These are phyloP conservation scores for Lunasporangiospora selenospora DNA, from an alignment of 192 early-diverging fungal genomes.

Conservation along the genomic window DNA sequence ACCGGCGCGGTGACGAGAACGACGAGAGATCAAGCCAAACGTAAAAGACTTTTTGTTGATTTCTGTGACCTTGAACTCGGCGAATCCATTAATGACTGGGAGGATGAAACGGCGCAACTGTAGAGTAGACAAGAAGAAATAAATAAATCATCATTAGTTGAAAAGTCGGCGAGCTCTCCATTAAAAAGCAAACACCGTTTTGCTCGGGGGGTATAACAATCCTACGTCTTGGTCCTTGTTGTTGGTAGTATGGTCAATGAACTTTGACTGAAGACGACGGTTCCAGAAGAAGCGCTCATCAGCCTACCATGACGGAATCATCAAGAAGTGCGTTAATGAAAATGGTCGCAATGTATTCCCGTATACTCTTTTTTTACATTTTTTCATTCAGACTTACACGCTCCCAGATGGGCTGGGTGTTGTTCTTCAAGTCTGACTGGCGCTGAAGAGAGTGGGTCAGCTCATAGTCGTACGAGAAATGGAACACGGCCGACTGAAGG, in stretches of 20 bases:
- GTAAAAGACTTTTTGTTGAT: slow-evolving; percentile 76
- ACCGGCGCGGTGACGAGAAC: slow-evolving; percentile 82
- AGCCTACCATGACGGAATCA: slow-evolving; percentile 66
- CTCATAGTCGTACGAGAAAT: slow-evolving; percentile 90
- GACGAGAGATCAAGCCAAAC: slow-evolving; percentile 85
- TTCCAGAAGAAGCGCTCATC: slow-evolving; percentile 99
- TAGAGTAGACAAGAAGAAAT: not conserved
- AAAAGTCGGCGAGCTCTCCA: no score
- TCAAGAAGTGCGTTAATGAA: not conserved
- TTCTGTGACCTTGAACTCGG: slow-evolving; percentile 59
- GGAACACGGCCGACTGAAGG: slow-evolving; percentile 58
- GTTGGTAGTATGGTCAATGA: slow-evolving; percentile 65
- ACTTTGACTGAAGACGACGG: slow-evolving; percentile 65
- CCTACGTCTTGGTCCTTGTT: slow-evolving; percentile 54
- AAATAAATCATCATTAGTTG: not conserved
- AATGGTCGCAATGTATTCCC: not conserved
- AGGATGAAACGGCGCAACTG: slow-evolving; percentile 83
- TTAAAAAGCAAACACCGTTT: not conserved
- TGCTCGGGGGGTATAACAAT: slow-evolving; percentile 11
- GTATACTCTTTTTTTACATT: slow-evolving; percentile 3
- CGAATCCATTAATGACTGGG: slow-evolving; percentile 91
- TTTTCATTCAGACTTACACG: slow-evolving; percentile 50
- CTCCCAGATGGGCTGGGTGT: slow-evolving; percentile 55
- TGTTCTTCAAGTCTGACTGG: slow-evolving; percentile 56
- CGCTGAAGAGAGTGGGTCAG: slow-evolving; percentile 87